phyloP scores from a whole-genome alignment of 768 basidiomycete species.

The Mycena kentingensis region DNA sequence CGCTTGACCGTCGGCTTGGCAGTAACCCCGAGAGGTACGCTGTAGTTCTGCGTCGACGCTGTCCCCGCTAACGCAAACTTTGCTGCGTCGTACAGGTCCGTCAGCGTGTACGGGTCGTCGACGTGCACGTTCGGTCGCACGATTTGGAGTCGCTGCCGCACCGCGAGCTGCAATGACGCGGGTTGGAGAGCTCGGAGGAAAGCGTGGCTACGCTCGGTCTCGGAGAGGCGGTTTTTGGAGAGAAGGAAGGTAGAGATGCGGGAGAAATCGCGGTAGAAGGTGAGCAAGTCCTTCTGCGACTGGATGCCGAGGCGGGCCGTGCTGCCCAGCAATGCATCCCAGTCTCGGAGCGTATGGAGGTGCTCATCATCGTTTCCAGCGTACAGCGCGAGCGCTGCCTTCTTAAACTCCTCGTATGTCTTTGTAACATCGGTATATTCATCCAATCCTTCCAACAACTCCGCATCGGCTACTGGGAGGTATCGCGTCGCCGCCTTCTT shows the following conservation, averaged over 20 bases:
- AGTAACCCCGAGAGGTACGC: no score
- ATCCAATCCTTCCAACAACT: constrained; percentile 18
- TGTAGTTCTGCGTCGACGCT: no score
- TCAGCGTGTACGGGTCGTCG: constrained; percentile 25
- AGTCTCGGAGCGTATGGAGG: constrained; percentile 23
- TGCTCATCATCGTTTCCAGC: constrained; percentile 15
- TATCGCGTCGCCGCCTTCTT: constrained; percentile 14
- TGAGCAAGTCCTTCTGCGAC: constrained; percentile 13
- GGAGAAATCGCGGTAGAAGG: constrained; percentile 24
- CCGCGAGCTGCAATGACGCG: not conserved
- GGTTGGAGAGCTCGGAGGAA: constrained; percentile 17
- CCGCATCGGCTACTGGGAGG: constrained; percentile 11
- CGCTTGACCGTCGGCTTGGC: no score
- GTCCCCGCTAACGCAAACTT: constrained; percentile 23
- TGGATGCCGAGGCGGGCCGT: constrained; percentile 15
- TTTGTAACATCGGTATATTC: constrained; percentile 8
- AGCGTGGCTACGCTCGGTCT: constrained; percentile 20
- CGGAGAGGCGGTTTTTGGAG: constrained; percentile 9
- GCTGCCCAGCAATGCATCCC: constrained; percentile 24
- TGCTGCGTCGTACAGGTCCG: constrained; percentile 22
- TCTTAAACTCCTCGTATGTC: constrained; percentile 25
- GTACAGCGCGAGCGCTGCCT: constrained; percentile 25
- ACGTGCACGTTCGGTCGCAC: constrained; percentile 25
- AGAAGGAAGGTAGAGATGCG: constrained; percentile 23
- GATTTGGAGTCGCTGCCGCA: constrained; percentile 21